Base-by-base conservation (phyloP, 2,329 filamentous ascomycete species). In the Penicillium sp. region DNA sequence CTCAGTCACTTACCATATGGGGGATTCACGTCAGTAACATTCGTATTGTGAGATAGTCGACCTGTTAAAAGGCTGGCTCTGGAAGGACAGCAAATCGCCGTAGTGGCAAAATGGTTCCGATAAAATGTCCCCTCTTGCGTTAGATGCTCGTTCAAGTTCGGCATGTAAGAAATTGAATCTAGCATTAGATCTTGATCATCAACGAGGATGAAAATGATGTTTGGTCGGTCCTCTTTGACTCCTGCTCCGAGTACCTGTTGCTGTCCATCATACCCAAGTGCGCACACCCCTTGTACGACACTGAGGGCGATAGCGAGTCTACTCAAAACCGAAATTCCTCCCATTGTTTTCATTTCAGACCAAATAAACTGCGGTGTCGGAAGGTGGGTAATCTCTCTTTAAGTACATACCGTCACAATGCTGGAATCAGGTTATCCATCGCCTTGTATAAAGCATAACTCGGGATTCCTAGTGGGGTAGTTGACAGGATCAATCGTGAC, bases 151-250 rank as follows among this genome's bases (percentile, higher is more conserved):
- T 80, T 71, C 0, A 85, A 64, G 3, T 75, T 68, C 0, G 80
- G 81, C 78, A 84, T 83, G 52, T 85, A 84, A 2, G 61, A 27
- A 4, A 46, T 17, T 13, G 29, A 46, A 20, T 46, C 43, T 12
- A 46, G 18, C 13, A 34, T 5, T 30, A 36, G 8, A 36, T 87
- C 84, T 59, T 87, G 84, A 57, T 87, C 84, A 57, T 87, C 84
- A 0, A 82, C 84, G 37, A 87, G 71, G 52, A 87, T 82, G 63
- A 87, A 84, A 24, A 87, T 71, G 37, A 87, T 80, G 54, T 87
- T 87, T 0, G 76, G 70, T 24, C 21, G 36, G 20, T 18, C 18
- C 24, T 39, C 18, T 37, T 51, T 24, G 9, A 15, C 1, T 9
- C 5, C 13, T 23, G 21, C 4, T 3, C 20, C 18, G n/a, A 39